Evolutionary conservation across 805 yeast genomes (phyloP).

Genomic region (Candida caryicola): DNA sequence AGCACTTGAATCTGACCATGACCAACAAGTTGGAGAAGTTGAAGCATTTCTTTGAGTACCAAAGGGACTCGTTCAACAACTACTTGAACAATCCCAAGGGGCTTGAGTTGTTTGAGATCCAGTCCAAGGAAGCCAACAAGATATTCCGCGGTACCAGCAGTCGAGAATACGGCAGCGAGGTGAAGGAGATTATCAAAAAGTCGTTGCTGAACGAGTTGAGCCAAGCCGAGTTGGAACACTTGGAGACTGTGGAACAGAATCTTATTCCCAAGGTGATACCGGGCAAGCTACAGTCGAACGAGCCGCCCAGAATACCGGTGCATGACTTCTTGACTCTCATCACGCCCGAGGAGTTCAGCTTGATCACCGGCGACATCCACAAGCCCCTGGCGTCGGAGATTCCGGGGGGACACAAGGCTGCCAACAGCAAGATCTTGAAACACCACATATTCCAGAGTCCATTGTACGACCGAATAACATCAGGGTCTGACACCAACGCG

Average conservation of each 20-base stretch:
- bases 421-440: conserved; percentile 22
- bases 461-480: conserved; percentile 35
- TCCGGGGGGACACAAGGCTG: conserved; percentile 15
- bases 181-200: conserved; percentile 26
- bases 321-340: conserved; percentile 44
- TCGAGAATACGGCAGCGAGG: conserved; percentile 27
- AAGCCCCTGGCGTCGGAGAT: conserved; percentile 19
- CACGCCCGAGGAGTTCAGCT: conserved; percentile 34
- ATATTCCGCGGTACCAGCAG: conserved; percentile 24
- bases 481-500: conserved; percentile 40
- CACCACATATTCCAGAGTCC: conserved; percentile 41
- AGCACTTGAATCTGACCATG: not conserved
- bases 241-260: conserved; percentile 1
- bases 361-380: conserved; percentile 40
- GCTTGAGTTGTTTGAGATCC: conserved; percentile 18
- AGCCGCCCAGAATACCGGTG: conserved; percentile 13
- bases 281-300: not conserved
- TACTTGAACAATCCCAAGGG: conserved; percentile 26
- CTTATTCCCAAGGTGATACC: not conserved
- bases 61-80: not conserved
- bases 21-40: conserved; percentile 37
- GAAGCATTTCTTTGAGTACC: conserved; percentile 27
- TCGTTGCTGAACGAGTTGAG: conserved; percentile 10
- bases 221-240: conserved; percentile 1
- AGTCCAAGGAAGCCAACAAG: conserved; percentile 25